Evolutionary conservation across 495 filamentous ascomycete species (phyloP).

Genomic region (Usnea hakonensis): DNA sequence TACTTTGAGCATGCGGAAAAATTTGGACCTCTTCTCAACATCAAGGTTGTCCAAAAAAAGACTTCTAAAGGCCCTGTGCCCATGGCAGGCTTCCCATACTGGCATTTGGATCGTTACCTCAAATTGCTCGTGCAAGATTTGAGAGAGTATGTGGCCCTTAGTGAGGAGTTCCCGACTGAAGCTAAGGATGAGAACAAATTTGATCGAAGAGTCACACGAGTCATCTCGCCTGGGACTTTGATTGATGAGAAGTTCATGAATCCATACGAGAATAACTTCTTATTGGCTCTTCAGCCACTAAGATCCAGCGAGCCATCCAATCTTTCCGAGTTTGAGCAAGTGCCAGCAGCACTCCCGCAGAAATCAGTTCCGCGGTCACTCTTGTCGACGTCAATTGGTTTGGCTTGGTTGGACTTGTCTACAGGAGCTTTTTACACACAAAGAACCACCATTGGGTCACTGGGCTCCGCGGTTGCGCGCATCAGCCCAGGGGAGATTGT

Average conservation of each 20-base stretch:
- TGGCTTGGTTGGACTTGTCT: conserved; percentile 92
- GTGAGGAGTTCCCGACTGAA: conserved; percentile 77
- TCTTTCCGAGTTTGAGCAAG: neutral
- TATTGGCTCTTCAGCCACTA: conserved; percentile 61
- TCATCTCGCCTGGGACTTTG: conserved; percentile 88
- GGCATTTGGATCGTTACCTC: conserved; percentile 82
- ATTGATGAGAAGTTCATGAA: conserved; percentile 98
- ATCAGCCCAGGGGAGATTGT: conserved; percentile 82
- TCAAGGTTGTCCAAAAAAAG: conserved; percentile 80
- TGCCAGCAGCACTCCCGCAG: conserved; percentile 11
- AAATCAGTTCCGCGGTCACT: conserved; percentile 30
- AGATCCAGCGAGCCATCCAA: conserved; percentile 21
- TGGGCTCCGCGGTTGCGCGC: conserved; percentile 71
- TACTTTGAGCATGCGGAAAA: conserved; percentile 93
- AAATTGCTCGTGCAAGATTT: conserved; percentile 89
- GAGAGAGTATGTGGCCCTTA: conserved; percentile 83
- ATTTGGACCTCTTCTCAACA: conserved; percentile 72
- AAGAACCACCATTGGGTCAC: conserved; percentile 58
- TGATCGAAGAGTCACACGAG: conserved; percentile 72
- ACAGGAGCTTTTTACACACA: conserved; percentile 92
- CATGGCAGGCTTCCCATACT: conserved; percentile 93
- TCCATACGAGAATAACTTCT: conserved; percentile 82
- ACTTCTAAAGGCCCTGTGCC: conserved; percentile 65
- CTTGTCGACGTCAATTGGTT: conserved; percentile 50
- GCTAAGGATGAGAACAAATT: conserved; percentile 62